Base-by-base conservation (phyloP, 495 filamentous ascomycete species). In the Penicillium soppii region DNA sequence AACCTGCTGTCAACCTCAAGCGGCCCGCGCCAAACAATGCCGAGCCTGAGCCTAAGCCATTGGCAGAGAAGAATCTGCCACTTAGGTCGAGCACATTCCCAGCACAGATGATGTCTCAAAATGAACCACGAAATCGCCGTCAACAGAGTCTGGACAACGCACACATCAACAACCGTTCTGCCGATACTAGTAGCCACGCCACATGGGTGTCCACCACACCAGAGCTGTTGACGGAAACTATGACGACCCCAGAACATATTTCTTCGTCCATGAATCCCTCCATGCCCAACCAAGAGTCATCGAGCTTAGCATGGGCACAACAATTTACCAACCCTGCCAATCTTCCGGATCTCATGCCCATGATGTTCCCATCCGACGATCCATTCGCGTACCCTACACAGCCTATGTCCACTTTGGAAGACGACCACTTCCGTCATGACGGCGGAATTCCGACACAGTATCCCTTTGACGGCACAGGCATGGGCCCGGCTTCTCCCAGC, bases 281-380 rank as follows among this genome's bases (percentile, higher is more conserved):
- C 7, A 51, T 70, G 25, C 55, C 66, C 29, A 61, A 56, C 7
- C 56, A 61, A 43, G 56, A 66, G 5, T 48, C 63, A 6, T 53
- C 65, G 10, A 58, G 52, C 21, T 42, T 66, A 12, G 64, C 58
- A 30, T 62, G 56, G 55, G 41, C 66, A 4, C 70, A 70, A 32
- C 66, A 62, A 35, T 67, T 68, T 40, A 58, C 54, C 12, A 71
- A 65, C 50, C 62, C 63, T 0, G 54, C 56, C 58, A 72, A 63
- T 20, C 66, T 95, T 17, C 79, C 87, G 12, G 89, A 94, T 63
- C 77, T 96, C 15, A 86, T 86, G 66, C 82, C 87, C 9, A 86
- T 96, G 69, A 96, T 97, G 90, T 97, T 97, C 56, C 87, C 91
- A 1, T 90, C 91, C 1, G 79, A 83, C 20, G 91, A 97, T 62